These are phyloP conservation scores for Rostrohypoxylon terebratum DNA, from an alignment of 495 filamentous ascomycete species.

Conservation along the genomic window DNA sequence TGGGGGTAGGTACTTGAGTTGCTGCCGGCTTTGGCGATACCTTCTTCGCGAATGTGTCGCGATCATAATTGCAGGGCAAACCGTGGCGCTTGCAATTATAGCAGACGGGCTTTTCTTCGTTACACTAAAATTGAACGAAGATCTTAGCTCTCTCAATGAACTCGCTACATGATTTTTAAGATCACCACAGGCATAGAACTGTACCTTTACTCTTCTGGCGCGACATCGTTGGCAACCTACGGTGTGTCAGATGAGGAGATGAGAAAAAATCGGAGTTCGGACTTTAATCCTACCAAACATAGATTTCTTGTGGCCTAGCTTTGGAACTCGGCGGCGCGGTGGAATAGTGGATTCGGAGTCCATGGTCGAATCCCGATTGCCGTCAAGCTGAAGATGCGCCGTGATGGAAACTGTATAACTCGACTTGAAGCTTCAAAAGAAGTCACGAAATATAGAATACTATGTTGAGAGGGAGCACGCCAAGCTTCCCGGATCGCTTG, in stretches of 20 bases:
- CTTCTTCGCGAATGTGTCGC: conserved; percentile 29
- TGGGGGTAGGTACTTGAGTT: not conserved
- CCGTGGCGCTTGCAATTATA: conserved; percentile 53
- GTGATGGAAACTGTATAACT: not conserved
- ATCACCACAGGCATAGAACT: not conserved
- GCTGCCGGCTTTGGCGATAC: conserved; percentile 13
- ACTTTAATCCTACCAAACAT: conserved; percentile 36
- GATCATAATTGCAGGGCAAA: conserved; percentile 50
- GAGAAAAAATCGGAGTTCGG: not conserved
- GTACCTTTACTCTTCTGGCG: conserved; percentile 46
- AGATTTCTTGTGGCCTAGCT: conserved; percentile 40
- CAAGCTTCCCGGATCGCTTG: not conserved
- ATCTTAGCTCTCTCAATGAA: not conserved
- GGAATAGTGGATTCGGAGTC: conserved; percentile 18
- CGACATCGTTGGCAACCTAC: conserved; percentile 54
- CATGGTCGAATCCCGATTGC: conserved; percentile 17
- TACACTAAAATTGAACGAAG: conserved; percentile 46
- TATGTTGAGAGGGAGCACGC: not conserved
- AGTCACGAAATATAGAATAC: no score
- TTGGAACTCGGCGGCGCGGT: conserved; percentile 16
- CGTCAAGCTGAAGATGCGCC: not conserved
- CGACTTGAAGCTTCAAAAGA: not conserved
- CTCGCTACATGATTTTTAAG: not conserved
- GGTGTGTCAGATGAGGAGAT: conserved; percentile 15
- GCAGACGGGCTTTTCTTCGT: conserved; percentile 56